Evolutionary conservation across 352 stramenopile species (phyloP).

Genomic region (Phytophthora litchii): DNA sequence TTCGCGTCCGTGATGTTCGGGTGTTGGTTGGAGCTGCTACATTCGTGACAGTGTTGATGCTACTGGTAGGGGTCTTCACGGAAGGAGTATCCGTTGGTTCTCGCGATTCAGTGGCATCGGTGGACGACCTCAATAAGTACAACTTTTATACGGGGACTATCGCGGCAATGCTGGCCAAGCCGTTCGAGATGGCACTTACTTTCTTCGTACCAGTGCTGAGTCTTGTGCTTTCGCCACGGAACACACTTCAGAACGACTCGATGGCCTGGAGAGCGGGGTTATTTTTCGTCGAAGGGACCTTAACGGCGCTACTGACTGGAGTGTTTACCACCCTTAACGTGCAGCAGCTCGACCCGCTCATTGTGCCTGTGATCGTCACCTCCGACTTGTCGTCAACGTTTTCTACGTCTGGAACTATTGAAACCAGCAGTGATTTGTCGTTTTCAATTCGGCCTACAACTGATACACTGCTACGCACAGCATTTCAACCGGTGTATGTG

Average conservation of each 20-base stretch:
- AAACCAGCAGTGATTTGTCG: constrained; percentile 1
- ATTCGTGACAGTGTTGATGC: constrained; percentile 29
- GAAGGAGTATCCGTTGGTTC: constrained; percentile 33
- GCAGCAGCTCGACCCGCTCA: constrained; percentile 28
- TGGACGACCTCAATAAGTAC: constrained; percentile 40
- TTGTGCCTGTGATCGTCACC: constrained; percentile 35
- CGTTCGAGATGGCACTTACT: constrained; percentile 45
- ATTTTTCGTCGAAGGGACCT: constrained; percentile 29
- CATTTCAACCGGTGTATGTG: constrained; percentile 31
- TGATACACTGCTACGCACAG: constrained; percentile 45
- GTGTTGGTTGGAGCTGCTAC: constrained; percentile 27
- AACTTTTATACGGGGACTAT: constrained; percentile 61
- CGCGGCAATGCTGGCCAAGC: constrained; percentile 39
- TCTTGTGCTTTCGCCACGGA: constrained; percentile 44
- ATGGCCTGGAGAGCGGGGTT: constrained; percentile 35
- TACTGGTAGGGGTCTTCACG: constrained; percentile 36
- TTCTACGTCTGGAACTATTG: background rate
- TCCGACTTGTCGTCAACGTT: constrained; percentile 33
- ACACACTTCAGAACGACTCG: constrained; percentile 52
- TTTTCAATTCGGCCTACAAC: constrained; percentile 28
- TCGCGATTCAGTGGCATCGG: constrained; percentile 20
- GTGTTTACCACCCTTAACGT: constrained; percentile 59
- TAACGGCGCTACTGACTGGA: constrained; percentile 46
- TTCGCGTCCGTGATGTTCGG: constrained; percentile 31
- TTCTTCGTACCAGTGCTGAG: constrained; percentile 52